A percentile compares a stretch with the other conserved stretches of the same genome.
These are phyloP conservation scores for Tagetes patula DNA, from an alignment of 129 eudicot species.

Conservation along the genomic window DNA sequence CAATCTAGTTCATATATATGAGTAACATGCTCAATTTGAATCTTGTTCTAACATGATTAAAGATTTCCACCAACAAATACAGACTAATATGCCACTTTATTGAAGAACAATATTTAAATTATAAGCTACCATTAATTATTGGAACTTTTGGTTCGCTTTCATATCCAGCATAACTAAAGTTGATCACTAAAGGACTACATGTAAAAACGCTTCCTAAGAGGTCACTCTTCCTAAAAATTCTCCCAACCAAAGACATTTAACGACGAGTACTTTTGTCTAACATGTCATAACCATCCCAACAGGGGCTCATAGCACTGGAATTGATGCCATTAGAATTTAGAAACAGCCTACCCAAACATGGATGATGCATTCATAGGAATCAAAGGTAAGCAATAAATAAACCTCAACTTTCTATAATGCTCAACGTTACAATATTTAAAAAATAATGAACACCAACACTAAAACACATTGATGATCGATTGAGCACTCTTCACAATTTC, in stretches of 20 bases:
- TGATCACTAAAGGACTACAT: neutral
- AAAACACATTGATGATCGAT: neutral
- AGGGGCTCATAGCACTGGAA: too few relatives aligned
- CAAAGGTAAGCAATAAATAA: slow-evolving; percentile 1
- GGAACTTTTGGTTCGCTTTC: neutral
- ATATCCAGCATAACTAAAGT: neutral
- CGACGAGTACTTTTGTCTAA: neutral
- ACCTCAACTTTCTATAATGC: neutral
- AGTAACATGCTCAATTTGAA: neutral
- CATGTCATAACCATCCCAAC: neutral
- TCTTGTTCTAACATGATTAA: neutral
- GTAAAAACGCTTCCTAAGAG: too few relatives aligned
- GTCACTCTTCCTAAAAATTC: neutral
- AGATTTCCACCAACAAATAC: slow-evolving; percentile 7
- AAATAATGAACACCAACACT: neutral
- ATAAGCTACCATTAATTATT: neutral
- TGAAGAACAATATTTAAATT: neutral
- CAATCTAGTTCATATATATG: neutral
- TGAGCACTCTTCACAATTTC: neutral
- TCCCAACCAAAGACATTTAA: neutral
- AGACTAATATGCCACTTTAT: neutral
- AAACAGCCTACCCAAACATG: neutral
- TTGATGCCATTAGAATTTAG: neutral
- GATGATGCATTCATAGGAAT: neutral
- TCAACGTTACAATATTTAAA: neutral